A percentile compares a stretch with the other conserved stretches of the same genome.
These are phyloP conservation scores for Leccinum disarticulatum DNA, from an alignment of 768 basidiomycete species.

Conservation along the genomic window DNA sequence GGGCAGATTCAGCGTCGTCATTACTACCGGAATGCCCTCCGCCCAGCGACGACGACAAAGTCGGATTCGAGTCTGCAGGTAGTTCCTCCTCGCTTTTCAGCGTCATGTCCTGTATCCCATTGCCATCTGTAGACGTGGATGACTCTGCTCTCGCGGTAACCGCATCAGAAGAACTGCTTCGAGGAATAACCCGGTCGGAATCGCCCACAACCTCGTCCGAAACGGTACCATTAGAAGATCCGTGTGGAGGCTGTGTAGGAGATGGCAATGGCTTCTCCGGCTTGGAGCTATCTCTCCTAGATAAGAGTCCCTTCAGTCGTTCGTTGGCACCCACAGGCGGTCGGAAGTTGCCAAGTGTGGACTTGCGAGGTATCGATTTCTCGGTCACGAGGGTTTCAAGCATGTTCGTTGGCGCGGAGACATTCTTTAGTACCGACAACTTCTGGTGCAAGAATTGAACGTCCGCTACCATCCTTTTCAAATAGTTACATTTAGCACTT, in stretches of 20 bases:
- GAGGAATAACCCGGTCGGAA: slow-evolving; percentile 22
- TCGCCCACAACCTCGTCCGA: slow-evolving; percentile 14
- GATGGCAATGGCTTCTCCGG: slow-evolving; percentile 31
- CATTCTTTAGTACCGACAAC: slow-evolving; percentile 71
- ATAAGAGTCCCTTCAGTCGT: slow-evolving; percentile 39
- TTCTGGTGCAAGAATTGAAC: slow-evolving; percentile 75
- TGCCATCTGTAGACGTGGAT: slow-evolving; percentile 4
- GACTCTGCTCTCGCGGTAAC: slow-evolving; percentile 10
- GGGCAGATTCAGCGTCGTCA: slow-evolving; percentile 2
- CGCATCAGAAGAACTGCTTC: slow-evolving; percentile 10
- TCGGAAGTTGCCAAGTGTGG: slow-evolving; percentile 27
- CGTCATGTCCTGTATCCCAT: not conserved
- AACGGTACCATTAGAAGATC: slow-evolving; percentile 13
- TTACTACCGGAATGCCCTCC: slow-evolving; percentile 13
- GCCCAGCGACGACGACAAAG: slow-evolving; percentile 6
- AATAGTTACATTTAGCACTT: slow-evolving; percentile 17
- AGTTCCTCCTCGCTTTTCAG: slow-evolving; percentile 7
- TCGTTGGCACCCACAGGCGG: slow-evolving; percentile 31
- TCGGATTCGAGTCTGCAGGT: slow-evolving; percentile 11
- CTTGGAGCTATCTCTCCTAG: slow-evolving; percentile 26
- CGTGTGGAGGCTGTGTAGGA: slow-evolving; percentile 23
- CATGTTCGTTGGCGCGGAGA: slow-evolving; percentile 70
- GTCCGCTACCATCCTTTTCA: slow-evolving; percentile 72
- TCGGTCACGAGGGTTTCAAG: slow-evolving; percentile 85
- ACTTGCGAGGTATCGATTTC: slow-evolving; percentile 55